These are phyloP conservation scores for Stereocaulon alpinum DNA, from an alignment of 495 filamentous ascomycete genomes.

Conservation along the genomic window DNA sequence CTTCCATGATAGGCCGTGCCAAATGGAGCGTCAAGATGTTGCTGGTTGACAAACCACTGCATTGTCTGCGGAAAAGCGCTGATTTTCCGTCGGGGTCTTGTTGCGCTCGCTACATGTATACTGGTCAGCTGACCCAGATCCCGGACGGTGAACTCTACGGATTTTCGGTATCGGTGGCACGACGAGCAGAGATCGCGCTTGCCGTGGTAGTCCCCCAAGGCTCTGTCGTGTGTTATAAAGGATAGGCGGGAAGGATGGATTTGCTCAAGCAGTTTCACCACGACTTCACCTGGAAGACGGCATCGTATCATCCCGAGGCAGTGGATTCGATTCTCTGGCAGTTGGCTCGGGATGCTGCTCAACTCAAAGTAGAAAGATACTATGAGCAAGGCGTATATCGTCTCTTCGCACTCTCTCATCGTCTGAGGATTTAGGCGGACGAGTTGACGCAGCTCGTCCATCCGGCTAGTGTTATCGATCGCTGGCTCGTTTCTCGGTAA, in stretches of 20 bases:
- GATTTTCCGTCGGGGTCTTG: too few species aligned
- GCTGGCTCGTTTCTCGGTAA: background rate
- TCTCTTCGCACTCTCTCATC: background rate
- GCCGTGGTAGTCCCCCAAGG: background rate
- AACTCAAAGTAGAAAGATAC: background rate
- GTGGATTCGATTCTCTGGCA: background rate
- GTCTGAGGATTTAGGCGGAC: background rate
- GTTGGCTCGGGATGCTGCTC: background rate
- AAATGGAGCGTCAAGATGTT: slow-evolving; percentile 4
- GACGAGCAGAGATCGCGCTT: background rate
- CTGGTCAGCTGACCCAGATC: too few species aligned
- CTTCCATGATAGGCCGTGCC: background rate
- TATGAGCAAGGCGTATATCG: background rate
- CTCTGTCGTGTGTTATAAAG: background rate
- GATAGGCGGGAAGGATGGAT: too few species aligned
- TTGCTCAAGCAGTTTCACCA: too few species aligned
- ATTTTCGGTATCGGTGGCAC: too few species aligned
- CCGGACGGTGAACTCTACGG: too few species aligned
- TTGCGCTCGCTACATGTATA: too few species aligned
- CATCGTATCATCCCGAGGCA: background rate
- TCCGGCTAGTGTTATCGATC: background rate
- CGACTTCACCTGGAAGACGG: background rate
- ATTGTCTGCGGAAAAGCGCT: background rate
- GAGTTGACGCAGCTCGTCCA: background rate
- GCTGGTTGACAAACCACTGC: background rate